phyloP scores from a whole-genome alignment of 768 basidiomycete species.

The Gyrodon lividus region DNA sequence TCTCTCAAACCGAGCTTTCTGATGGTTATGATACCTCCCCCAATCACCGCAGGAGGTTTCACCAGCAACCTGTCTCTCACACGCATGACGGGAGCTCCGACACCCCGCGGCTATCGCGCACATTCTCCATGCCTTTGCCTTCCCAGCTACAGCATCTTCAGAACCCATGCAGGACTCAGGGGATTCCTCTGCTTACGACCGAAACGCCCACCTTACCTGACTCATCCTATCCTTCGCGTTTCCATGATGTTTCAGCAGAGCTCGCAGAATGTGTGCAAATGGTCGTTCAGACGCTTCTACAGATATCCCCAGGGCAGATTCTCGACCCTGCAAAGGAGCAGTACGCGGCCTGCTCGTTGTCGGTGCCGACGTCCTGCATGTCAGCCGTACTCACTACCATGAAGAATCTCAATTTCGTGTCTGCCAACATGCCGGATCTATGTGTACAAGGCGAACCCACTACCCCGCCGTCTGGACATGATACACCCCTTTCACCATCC shows the following conservation, averaged over 20 bases:
- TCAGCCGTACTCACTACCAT: conserved; percentile 87
- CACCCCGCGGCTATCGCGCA: conserved; percentile 64
- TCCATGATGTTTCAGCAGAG: conserved; percentile 78
- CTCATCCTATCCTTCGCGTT: conserved; percentile 31
- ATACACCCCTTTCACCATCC: conserved; percentile 18
- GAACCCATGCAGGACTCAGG: conserved; percentile 54
- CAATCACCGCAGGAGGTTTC: conserved; percentile 23
- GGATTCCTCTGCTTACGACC: conserved; percentile 9
- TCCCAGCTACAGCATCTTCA: conserved; percentile 73
- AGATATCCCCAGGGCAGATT: conserved; percentile 85
- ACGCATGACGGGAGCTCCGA: conserved; percentile 27
- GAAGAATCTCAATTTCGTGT: conserved; percentile 92
- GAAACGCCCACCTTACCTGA: conserved; percentile 18
- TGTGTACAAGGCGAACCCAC: conserved; percentile 18
- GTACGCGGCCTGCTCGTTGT: conserved; percentile 83
- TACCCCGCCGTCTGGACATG: conserved; percentile 16
- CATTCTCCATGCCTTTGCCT: conserved; percentile 78
- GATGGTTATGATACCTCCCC: conserved; percentile 30
- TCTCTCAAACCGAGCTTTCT: conserved; percentile 32
- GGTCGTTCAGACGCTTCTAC: conserved; percentile 87
- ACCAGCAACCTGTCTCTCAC: conserved; percentile 22
- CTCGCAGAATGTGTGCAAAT: conserved; percentile 89
- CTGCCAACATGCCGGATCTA: conserved; percentile 69
- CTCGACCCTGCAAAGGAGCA: conserved; percentile 93
- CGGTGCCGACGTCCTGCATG: conserved; percentile 84